Evolutionary conservation across 2,329 filamentous ascomycete species (phyloP), one percentile per base, ranked within the genome.

Genomic region (Pyrenochaeta sp.): DNA sequence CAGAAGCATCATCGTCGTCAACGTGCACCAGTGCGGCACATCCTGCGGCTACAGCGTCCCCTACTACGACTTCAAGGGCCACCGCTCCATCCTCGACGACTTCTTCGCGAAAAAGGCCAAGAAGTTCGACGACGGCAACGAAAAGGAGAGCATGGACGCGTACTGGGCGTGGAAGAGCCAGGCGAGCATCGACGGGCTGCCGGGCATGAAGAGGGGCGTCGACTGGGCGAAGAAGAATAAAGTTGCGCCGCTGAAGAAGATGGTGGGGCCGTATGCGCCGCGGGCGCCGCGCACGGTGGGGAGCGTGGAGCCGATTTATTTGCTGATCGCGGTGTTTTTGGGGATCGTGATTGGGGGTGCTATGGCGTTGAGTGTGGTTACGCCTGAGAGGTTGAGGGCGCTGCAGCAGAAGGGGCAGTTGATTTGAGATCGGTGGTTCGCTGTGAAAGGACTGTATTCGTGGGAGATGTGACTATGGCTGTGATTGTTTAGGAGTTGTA

Each of bases 91-190:
- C 2, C 49, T 77, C 11, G 72, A 77, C 36, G 69, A 76, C 15
- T 58, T 65, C 30, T 76, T 74, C 35, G 63, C 61, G 44, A 74
- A 73, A 45, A 72, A 72, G 43, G 60, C 72, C 6, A 56, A 51
- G 30, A 68, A 67, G 29, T 72, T 60, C 30, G 45, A 58, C 7
- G 55, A 41, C 0, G 73, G 74, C 1, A 65, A 74, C 24, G 58
- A 60, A 27, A 63, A 69, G 23, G 72, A 76, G 51, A 65, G 60
- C 7, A 74, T 76, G 65, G 72, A 74, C 15, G 50, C 57, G 20
- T 76, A 77, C 44, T 77, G 74, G 74, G 73, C 74, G 4, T 73
- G 59, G 39, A 77, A 77, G 55, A 72, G 68, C 22, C 68, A 74
- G 13, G 62, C 66, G 43, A 72, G 67, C 22, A 71, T 77, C 18